Evolutionary conservation across 768 basidiomycete species (phyloP).

Genomic region (Amanita exitialis): DNA sequence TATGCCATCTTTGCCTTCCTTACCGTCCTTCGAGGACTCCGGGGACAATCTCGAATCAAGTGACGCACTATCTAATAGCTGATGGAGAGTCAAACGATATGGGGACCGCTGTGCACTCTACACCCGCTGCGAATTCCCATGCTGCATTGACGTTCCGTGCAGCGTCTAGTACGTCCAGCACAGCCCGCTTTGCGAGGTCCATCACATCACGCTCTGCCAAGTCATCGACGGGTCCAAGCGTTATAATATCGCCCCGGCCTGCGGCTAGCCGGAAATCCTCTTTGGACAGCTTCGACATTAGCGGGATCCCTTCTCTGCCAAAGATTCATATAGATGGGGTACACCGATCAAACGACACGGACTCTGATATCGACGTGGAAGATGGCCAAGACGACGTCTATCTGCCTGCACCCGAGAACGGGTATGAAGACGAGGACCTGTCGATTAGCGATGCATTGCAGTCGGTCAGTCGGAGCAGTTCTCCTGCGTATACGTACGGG

Average conservation of each 20-base stretch:
- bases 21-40: constrained; percentile 65
- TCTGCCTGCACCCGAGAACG: constrained; percentile 36
- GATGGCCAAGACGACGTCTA: constrained; percentile 47
- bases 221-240: constrained; percentile 27
- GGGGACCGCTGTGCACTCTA: constrained; percentile 54
- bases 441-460: constrained; percentile 51
- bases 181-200: constrained; percentile 36
- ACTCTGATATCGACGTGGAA: constrained; percentile 17
- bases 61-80: constrained; percentile 10
- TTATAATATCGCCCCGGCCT: constrained; percentile 4
- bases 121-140: constrained; percentile 43
- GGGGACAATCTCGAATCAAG: constrained; percentile 13
- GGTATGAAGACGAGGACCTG: constrained; percentile 30
- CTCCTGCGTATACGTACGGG: constrained; percentile 34
- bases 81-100: constrained; percentile 31
- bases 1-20: constrained; percentile 74
- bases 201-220: constrained; percentile 42
- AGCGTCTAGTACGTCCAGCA: constrained; percentile 33
- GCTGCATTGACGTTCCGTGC: constrained; percentile 36
- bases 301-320: constrained; percentile 46
- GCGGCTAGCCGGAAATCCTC: constrained; percentile 19
- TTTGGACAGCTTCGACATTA: constrained; percentile 49
- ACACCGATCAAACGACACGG: constrained; percentile 23
- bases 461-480: constrained; percentile 44
- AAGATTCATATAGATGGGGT: constrained; percentile 20